Base-by-base conservation (phyloP, 176 grass and related monocot genomes). In the Alopecurus myosuroides region DNA sequence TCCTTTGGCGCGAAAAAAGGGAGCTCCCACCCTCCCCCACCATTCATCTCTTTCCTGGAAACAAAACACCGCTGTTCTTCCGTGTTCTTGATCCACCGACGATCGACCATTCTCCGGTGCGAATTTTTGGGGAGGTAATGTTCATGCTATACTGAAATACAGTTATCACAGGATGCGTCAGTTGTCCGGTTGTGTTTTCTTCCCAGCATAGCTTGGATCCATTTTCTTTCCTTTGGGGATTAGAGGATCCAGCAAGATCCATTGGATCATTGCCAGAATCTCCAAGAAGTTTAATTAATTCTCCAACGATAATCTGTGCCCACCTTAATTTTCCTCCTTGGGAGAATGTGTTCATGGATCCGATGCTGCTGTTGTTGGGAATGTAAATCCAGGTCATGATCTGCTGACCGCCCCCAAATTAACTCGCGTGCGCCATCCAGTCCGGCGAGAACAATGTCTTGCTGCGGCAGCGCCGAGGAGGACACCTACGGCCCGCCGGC, bases 401-500 rank as follows among this genome's bases (percentile, higher is more conserved):
- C 69, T 87, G 58, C 81, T 91, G 89, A 91, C 60, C 50, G 69
- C 50, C 82, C 78, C 89, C 85, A 81, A 76, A 77, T 29, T 51
- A 75, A 74, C 35, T 82, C 83, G 64, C 46, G 61, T 29, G 64
- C 63, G 61, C 72, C 77, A n/a, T 81, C 62, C 63, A 22, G 17
- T 80, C 80, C 69, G 77, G 76, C 72, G 39, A 84, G 67, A 75
- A 78, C 61, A 45, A 95, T 98, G 96, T 88, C 94, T 87, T 98
- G 96, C 85, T 95, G 93, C 67, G 93, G 93, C 30, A 84, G 87
- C 70, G 89, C 78, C 28, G 91, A 98, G 89, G 93, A 98, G 87
- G 96, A 95, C 62, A 92, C 79, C 83, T 94, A 88, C 61, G 93
- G 91, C 45, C 96, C 91, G 57, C 96, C 89, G 70, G 89, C 89